Percentiles rank a stretch among this genome's conserved stretches.
Conservation (phyloP, 1,139 yeast species). For the Saccharomyces hybrid region DNA sequence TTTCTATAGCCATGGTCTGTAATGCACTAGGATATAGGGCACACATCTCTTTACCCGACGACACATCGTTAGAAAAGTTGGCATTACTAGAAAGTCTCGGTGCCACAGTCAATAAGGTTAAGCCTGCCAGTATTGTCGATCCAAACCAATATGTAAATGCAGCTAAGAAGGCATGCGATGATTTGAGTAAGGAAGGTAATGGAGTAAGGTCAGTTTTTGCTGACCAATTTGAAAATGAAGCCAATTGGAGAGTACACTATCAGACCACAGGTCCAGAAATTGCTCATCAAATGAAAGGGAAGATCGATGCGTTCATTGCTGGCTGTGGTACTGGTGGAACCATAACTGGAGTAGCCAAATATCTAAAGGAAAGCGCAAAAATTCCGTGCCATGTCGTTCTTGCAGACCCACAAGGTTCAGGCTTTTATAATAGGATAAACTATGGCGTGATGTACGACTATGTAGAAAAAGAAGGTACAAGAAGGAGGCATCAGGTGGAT, state of each 20-base stretch:
- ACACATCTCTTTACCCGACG: constrained; percentile 90
- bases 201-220: constrained; percentile 55
- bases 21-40: constrained; percentile 83
- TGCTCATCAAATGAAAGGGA: constrained; percentile 55
- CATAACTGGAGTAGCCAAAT: constrained; percentile 62
- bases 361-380: constrained; percentile 47
- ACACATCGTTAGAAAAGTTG: constrained; percentile 79
- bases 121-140: constrained; percentile 93
- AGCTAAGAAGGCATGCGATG: constrained; percentile 60
- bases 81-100: constrained; percentile 66
- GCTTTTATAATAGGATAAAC: constrained; percentile 75
- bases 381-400: constrained; percentile 43
- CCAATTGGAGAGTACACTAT: constrained; percentile 82
- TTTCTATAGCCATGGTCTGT: constrained; percentile 81
- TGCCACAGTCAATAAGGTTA: constrained; percentile 76
- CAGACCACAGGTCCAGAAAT: constrained; percentile 88
- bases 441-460: constrained; percentile 89
- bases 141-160: constrained; percentile 88
- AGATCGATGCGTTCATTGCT: constrained; percentile 68
- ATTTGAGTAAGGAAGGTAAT: constrained; percentile 40
- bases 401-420: constrained; percentile 96
- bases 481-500: constrained; percentile 94
- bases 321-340: constrained; percentile 63
- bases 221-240: constrained; percentile 90
- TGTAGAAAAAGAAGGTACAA: constrained; percentile 85